A percentile compares a stretch with the other conserved stretches of the same genome.
Conservation (phyloP, 805 yeast species). For the Blastobotrys parvus region DNA sequence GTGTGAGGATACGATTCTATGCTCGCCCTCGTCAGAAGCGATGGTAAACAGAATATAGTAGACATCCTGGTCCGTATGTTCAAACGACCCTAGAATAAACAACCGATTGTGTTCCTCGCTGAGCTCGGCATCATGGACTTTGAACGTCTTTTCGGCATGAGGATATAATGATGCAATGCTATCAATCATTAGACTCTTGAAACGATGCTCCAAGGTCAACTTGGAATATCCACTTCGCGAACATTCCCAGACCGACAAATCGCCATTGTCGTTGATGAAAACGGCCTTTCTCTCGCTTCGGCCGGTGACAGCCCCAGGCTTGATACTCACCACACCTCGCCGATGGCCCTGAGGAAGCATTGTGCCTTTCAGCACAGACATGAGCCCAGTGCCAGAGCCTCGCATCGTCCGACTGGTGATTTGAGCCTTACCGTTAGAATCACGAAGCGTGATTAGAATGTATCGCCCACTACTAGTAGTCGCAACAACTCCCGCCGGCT, state of each 20-base stretch:
- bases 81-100: constrained; percentile 42
- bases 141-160: constrained; percentile 42
- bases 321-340: constrained; percentile 48
- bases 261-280: constrained; percentile 37
- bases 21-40: constrained; percentile 36
- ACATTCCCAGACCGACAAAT: constrained; percentile 41
- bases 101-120: constrained; percentile 35
- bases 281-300: constrained; percentile 41
- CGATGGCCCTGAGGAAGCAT: constrained; percentile 19
- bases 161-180: constrained; percentile 42
- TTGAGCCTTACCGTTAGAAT: constrained; percentile 55
- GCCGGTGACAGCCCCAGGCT: constrained; percentile 43
- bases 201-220: constrained; percentile 30
- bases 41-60: constrained; percentile 47
- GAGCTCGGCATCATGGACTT: constrained; percentile 56
- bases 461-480: constrained; percentile 67
- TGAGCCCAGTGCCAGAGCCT: constrained; percentile 21
- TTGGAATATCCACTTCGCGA: constrained; percentile 38
- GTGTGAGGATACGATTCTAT: constrained; percentile 55
- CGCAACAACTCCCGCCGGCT: constrained; percentile 65
- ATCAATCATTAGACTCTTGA: constrained; percentile 32
- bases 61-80: constrained; percentile 26
- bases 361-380: constrained; percentile 22
- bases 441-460: constrained; percentile 53
- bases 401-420: constrained; percentile 21